phyloP scores from a whole-genome alignment of 768 basidiomycete species.

The Agrocybe praecox region DNA sequence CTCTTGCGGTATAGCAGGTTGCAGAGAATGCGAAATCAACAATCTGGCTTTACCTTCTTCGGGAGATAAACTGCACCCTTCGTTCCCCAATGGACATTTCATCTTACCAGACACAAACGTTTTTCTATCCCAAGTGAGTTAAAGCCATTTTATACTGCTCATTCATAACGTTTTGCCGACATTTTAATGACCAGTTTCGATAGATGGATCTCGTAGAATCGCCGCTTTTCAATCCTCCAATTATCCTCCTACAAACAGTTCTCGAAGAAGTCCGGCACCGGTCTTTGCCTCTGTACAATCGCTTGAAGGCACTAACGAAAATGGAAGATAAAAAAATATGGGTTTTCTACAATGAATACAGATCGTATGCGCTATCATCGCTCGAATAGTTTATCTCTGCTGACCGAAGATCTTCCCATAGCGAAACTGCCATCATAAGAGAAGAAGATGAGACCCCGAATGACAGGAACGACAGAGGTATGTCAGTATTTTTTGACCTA shows the following conservation, averaged over 20 bases:
- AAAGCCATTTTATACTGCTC: background rate
- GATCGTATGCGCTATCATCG: constrained; percentile 55
- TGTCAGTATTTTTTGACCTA: constrained; percentile 4
- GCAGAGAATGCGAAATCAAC: constrained; percentile 54
- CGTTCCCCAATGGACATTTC: constrained; percentile 72
- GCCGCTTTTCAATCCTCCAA: constrained; percentile 68
- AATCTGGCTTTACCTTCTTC: constrained; percentile 51
- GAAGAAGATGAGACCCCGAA: constrained; percentile 85
- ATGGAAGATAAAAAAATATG: constrained; percentile 86
- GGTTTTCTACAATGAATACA: constrained; percentile 87
- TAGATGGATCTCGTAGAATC: constrained; percentile 96
- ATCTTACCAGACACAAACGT: constrained; percentile 95
- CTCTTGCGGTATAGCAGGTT: constrained; percentile 78
- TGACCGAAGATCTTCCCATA: constrained; percentile 25
- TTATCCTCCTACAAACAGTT: constrained; percentile 93
- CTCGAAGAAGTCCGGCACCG: constrained; percentile 96
- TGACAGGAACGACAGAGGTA: constrained; percentile 93
- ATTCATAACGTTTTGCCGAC: constrained; percentile 1
- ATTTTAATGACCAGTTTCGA: constrained; percentile 11
- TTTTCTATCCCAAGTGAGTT: constrained; percentile 80
- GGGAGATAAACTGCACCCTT: constrained; percentile 60
- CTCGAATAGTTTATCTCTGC: background rate
- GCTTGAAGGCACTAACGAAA: constrained; percentile 81
- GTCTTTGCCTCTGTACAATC: constrained; percentile 89
- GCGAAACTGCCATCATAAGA: constrained; percentile 79